phyloP scores from a whole-genome alignment of 2,329 filamentous ascomycete species.

The Nemania abortiva region DNA sequence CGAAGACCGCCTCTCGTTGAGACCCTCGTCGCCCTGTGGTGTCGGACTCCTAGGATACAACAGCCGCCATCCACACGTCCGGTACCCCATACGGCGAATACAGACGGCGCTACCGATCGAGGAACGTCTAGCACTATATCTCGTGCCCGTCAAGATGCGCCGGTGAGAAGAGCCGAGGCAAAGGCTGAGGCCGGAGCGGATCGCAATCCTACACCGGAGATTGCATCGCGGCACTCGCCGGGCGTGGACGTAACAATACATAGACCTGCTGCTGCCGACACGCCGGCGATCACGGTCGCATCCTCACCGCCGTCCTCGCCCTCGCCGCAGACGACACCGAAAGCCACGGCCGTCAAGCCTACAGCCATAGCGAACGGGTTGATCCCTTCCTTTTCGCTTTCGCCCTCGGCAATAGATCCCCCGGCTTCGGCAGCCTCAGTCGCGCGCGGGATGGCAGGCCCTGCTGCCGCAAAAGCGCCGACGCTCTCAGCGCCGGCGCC shows the following conservation, averaged over 20 bases:
- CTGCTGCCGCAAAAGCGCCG: conserved; percentile 33
- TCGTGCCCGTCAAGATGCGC: conserved; percentile 1
- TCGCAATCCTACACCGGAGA: conserved; percentile 54
- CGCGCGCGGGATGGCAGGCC: conserved; percentile 36
- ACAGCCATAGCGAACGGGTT: conserved; percentile 39
- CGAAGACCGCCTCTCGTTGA: conserved; percentile 65
- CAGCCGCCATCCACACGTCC: conserved; percentile 42
- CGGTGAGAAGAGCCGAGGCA: conserved; percentile 11
- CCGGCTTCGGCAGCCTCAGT: conserved; percentile 47
- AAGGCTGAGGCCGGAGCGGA: conserved; percentile 41
- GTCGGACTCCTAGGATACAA: conserved; percentile 46
- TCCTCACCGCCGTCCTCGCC: conserved; percentile 47
- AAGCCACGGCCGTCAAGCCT: conserved; percentile 54
- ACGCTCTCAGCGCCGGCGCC: conserved; percentile 32
- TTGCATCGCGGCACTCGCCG: conserved; percentile 47
- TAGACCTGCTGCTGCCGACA: conserved; percentile 27
- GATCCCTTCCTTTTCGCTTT: conserved; percentile 63
- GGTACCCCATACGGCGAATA: neutral
- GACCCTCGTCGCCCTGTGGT: conserved; percentile 54
- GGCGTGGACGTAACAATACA: conserved; percentile 41
- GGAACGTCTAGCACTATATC: conserved; percentile 25
- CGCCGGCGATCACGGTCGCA: conserved; percentile 24
- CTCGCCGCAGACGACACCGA: conserved; percentile 63
- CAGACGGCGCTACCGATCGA: conserved; percentile 21
- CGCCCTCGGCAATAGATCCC: conserved; percentile 44